Evolutionary conservation across 2,329 filamentous ascomycete genomes (phyloP).

Genomic region (Sclerotinia subarctica): DNA sequence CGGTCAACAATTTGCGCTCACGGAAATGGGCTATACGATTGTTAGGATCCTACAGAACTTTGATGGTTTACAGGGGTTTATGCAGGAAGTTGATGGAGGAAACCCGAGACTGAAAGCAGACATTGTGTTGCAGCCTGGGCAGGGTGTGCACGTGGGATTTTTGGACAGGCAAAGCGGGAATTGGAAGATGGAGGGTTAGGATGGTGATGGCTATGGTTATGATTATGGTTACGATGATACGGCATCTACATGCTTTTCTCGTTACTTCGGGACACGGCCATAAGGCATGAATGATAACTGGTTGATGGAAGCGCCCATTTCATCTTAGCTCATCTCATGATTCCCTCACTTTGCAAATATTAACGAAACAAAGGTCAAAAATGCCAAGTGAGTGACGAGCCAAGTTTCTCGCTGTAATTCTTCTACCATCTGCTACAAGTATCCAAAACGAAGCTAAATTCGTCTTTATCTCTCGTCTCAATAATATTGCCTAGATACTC

Average conservation of each 20-base stretch:
- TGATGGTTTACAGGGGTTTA: constrained; percentile 57
- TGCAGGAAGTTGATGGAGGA: constrained; percentile 54
- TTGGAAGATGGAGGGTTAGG: background rate
- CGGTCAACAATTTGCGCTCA: constrained; percentile 78
- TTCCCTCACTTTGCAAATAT: background rate
- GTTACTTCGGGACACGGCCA: background rate
- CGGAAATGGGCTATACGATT: constrained; percentile 71
- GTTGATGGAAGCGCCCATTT: background rate
- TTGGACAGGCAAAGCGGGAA: constrained; percentile 42
- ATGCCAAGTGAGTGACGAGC: background rate
- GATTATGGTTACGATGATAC: background rate
- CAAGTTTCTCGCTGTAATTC: background rate
- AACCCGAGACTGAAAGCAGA: constrained; percentile 54
- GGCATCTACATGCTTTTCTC: background rate
- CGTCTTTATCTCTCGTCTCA: background rate
- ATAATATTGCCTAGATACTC: background rate
- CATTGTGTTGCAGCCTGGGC: constrained; percentile 57
- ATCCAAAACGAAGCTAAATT: background rate
- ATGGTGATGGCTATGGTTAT: background rate
- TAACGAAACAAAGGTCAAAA: background rate
- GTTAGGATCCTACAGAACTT: constrained; percentile 71
- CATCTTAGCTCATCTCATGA: background rate
- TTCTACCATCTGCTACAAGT: background rate
- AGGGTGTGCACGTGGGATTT: constrained; percentile 58
- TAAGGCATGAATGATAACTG: background rate